phyloP scores from a whole-genome alignment of 1,284 basidiomycete species.

The Marasmius oreades region DNA sequence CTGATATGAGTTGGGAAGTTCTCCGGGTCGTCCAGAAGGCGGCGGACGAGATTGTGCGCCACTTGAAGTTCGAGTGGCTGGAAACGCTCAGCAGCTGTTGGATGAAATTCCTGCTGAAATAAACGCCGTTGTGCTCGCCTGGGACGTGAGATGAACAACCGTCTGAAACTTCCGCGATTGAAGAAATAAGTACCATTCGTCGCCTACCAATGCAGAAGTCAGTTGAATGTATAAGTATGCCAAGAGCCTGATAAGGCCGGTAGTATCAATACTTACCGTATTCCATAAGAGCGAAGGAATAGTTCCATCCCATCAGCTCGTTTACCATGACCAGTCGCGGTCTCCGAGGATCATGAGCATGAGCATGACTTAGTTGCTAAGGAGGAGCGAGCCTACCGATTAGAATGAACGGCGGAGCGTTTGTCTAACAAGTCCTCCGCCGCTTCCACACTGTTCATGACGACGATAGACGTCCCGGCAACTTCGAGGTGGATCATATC shows the following conservation, averaged over 20 bases:
- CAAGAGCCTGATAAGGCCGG: not conserved
- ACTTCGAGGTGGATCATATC: constrained; percentile 16
- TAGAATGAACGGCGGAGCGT: constrained; percentile 13
- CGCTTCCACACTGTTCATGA: constrained; percentile 12
- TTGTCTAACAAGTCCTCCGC: constrained; percentile 15
- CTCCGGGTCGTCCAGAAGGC: constrained; percentile 28
- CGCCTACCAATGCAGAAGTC: constrained; percentile 1
- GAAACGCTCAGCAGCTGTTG: constrained; percentile 18
- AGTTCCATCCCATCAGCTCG: constrained; percentile 26
- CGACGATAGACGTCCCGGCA: constrained; percentile 14
- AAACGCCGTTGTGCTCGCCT: constrained; percentile 20
- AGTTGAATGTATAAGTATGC: no score
- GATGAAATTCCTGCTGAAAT: constrained; percentile 26
- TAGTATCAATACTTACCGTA: constrained; percentile 22
- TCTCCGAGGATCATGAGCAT: constrained; percentile 15
- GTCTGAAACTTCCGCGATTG: no score
- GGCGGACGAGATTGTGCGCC: constrained; percentile 24
- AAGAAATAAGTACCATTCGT: constrained; percentile 17
- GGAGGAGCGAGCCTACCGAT: constrained; percentile 8
- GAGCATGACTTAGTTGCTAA: not conserved
- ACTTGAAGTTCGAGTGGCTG: constrained; percentile 18
- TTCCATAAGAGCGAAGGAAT: constrained; percentile 23
- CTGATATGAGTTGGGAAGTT: constrained; percentile 28
- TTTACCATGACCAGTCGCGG: constrained; percentile 18
- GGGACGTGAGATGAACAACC: not conserved